Evolutionary conservation across 495 filamentous ascomycete genomes (phyloP).

Genomic region (Acidomyces sp.): DNA sequence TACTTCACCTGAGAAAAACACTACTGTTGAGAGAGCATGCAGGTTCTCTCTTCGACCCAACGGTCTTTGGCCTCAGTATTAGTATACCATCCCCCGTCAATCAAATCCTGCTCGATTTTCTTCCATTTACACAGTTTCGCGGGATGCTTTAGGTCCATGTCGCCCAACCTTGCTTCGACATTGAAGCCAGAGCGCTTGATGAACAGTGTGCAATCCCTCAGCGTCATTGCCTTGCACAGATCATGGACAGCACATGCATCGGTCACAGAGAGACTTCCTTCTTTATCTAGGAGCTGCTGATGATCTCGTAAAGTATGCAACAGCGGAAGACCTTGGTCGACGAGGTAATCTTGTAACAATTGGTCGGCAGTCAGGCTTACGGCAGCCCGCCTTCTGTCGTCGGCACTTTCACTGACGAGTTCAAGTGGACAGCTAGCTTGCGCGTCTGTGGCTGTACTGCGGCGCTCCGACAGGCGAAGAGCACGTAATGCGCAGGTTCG

Average conservation of each 20-base stretch:
- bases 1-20: no score
- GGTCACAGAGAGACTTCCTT: slow-evolving; percentile 16
- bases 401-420: slow-evolving; percentile 4
- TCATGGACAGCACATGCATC: neutral
- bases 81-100: slow-evolving; percentile 62
- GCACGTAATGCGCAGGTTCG: slow-evolving; percentile 73
- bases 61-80: no score
- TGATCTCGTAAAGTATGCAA: neutral
- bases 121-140: slow-evolving; percentile 56
- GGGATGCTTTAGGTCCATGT: slow-evolving; percentile 77
- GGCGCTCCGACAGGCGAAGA: slow-evolving; percentile 33
- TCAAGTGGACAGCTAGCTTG: slow-evolving; percentile 12
- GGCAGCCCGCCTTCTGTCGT: slow-evolving; percentile 1
- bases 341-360: slow-evolving; percentile 1
- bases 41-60: no score
- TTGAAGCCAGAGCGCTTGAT: slow-evolving; percentile 40
- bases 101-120: slow-evolving; percentile 46
- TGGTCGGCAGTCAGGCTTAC: neutral
- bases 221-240: slow-evolving; percentile 56
- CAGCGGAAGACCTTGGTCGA: neutral
- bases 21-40: no score
- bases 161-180: slow-evolving; percentile 66
- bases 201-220: slow-evolving; percentile 80
- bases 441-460: slow-evolving; percentile 7
- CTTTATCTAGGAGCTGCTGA: slow-evolving; percentile 5